Evolutionary conservation across 2,329 filamentous ascomycete genomes (phyloP).

Genomic region (Tetracladium maxilliforme): DNA sequence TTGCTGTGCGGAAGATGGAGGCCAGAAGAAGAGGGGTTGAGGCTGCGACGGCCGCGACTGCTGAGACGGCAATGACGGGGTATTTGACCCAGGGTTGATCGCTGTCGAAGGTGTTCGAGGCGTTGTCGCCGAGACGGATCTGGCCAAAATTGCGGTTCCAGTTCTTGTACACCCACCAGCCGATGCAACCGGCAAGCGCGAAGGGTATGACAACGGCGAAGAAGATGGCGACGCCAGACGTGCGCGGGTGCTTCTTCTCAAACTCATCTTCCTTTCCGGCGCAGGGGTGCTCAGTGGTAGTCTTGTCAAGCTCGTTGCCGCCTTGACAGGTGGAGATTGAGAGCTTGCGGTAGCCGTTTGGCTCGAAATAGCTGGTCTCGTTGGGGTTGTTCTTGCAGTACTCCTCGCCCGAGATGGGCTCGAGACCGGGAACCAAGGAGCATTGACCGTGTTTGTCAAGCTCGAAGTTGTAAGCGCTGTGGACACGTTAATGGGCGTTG

Average conservation of each 20-base stretch:
- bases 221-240: conserved; percentile 64
- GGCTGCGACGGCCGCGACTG: conserved; percentile 40
- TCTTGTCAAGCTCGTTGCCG: conserved; percentile 61
- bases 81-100: conserved; percentile 70
- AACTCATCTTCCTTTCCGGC: conserved; percentile 73
- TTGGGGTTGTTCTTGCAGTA: conserved; percentile 50
- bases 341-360: conserved; percentile 79
- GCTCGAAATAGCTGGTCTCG: conserved; percentile 64
- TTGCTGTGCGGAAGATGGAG: conserved; percentile 56
- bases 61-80: conserved; percentile 61
- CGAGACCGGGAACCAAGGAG: conserved; percentile 56
- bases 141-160: conserved; percentile 87
- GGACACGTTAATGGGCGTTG: conserved; percentile 6
- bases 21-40: conserved; percentile 57
- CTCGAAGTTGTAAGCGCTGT: conserved; percentile 86
- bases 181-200: conserved; percentile 51
- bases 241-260: conserved; percentile 53
- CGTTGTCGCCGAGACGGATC: conserved; percentile 63
- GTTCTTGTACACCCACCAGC: conserved; percentile 74
- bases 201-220: conserved; percentile 72
- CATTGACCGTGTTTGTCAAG: conserved; percentile 66
- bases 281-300: conserved; percentile 46
- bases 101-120: conserved; percentile 36
- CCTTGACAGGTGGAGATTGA: conserved; percentile 77
- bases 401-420: conserved; percentile 42